Percentiles rank a stretch among this genome's conserved stretches.
Evolutionary conservation across 2,329 filamentous ascomycete genomes (phyloP).

Genomic region (Aspergillus calidoustus): DNA sequence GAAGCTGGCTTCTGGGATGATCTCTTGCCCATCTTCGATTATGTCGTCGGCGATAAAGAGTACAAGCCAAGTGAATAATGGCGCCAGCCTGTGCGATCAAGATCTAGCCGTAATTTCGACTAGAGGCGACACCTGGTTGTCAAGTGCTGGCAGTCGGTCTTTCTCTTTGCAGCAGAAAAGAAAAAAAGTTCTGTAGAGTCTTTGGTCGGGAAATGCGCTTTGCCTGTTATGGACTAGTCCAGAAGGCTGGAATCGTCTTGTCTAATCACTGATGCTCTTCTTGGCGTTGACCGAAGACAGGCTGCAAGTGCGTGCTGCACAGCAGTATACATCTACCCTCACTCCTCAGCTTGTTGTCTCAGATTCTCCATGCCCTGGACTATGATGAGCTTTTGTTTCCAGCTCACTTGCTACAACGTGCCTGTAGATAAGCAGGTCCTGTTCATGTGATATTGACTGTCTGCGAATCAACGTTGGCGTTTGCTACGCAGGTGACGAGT

Average conservation of each 20-base stretch:
- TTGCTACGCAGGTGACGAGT: too few species aligned
- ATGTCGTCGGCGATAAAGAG: conserved; percentile 8
- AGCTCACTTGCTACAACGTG: too few species aligned
- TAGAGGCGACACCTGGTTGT: conserved; percentile 25
- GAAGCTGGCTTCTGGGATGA: conserved; percentile 46
- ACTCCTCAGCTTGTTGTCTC: too few species aligned
- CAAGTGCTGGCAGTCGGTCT: conserved; percentile 32
- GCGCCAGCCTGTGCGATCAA: conserved; percentile 11
- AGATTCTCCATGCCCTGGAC: too few species aligned
- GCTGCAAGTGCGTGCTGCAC: too few species aligned
- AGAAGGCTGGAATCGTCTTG: conserved; percentile 28
- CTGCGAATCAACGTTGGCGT: too few species aligned
- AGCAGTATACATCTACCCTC: too few species aligned
- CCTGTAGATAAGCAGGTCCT: too few species aligned
- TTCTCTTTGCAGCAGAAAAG: conserved; percentile 35
- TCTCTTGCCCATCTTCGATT: conserved; percentile 52
- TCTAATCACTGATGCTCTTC: conserved; percentile 35
- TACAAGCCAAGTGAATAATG: not conserved
- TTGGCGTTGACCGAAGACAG: not conserved
- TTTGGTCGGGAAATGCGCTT: conserved; percentile 36
- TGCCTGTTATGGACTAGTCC: conserved; percentile 35
- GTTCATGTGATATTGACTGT: too few species aligned
- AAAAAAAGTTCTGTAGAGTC: conserved; percentile 50
- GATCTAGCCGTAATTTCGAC: conserved; percentile 19
- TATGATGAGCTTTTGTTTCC: too few species aligned